Conservation (phyloP, 495 filamentous ascomycete species). For the Trichoderma virens region DNA sequence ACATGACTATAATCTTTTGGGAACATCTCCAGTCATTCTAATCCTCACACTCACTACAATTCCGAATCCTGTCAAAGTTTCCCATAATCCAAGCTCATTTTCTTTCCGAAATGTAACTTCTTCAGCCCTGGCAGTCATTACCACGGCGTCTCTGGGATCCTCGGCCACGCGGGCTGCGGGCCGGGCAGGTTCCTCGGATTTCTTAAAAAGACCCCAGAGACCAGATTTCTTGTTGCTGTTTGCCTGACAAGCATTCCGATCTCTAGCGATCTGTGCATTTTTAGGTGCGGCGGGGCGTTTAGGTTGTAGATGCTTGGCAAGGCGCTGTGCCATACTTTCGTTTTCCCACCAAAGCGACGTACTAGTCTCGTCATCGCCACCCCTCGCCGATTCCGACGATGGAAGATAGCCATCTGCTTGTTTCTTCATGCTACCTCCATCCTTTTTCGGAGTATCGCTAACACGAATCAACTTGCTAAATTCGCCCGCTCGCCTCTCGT, state of each 20-base stretch:
- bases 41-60: conserved; percentile 33
- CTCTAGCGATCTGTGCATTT: conserved; percentile 20
- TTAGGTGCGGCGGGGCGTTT: conserved; percentile 14
- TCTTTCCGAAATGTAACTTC: conserved; percentile 45
- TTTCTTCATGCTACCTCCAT: conserved; percentile 17
- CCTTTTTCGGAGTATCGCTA: not conserved
- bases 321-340: conserved; percentile 37
- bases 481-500: conserved; percentile 29
- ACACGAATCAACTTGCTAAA: conserved; percentile 26
- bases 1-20: no score
- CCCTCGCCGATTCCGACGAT: conserved; percentile 27
- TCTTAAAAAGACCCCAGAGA: conserved; percentile 6
- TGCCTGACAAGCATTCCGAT: no score
- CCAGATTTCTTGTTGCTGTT: conserved; percentile 26
- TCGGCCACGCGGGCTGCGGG: conserved; percentile 1
- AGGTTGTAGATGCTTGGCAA: conserved; percentile 39
- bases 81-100: conserved; percentile 46
- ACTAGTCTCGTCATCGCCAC: not conserved
- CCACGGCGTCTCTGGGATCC: conserved; percentile 16
- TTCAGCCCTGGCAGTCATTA: conserved; percentile 36
- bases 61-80: conserved; percentile 41
- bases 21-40: no score
- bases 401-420: no score
- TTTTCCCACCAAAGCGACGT: conserved; percentile 35
- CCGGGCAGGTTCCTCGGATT: conserved; percentile 13